A percentile compares a stretch with the other conserved stretches of the same genome.
Evolutionary conservation across 2,329 filamentous ascomycete genomes (phyloP).

Genomic region (Fusarium abutilonis): DNA sequence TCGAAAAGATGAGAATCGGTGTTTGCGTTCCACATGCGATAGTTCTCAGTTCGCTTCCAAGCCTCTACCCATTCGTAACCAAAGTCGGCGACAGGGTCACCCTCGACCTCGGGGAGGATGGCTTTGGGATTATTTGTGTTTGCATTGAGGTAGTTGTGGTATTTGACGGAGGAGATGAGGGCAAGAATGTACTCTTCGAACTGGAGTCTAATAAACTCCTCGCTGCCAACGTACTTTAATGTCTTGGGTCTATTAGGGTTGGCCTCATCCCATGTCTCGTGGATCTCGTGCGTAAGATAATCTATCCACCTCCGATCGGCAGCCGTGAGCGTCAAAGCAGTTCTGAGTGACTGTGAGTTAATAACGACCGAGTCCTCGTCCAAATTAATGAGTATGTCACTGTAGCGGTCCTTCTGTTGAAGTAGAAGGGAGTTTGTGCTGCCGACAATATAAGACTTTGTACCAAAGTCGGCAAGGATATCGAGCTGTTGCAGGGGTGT

Average conservation of each 20-base stretch:
- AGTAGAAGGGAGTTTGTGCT: constrained; percentile 95
- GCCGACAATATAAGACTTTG: constrained; percentile 96
- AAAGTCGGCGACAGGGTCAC: constrained; percentile 87
- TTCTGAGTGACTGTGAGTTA: constrained; percentile 79
- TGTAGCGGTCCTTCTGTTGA: constrained; percentile 94
- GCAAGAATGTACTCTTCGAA: constrained; percentile 97
- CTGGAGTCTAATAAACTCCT: constrained; percentile 96
- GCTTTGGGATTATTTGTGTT: constrained; percentile 75
- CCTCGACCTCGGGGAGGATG: constrained; percentile 75
- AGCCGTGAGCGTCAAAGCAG: constrained; percentile 79
- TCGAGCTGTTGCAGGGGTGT: constrained; percentile 96
- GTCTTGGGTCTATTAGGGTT: constrained; percentile 92
- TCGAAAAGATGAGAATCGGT: constrained; percentile 92
- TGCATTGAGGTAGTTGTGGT: constrained; percentile 76
- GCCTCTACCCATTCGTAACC: constrained; percentile 84
- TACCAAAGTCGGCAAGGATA: constrained; percentile 89
- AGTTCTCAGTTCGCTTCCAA: constrained; percentile 91
- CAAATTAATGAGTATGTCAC: constrained; percentile 94
- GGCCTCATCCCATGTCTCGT: constrained; percentile 94
- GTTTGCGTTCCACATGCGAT: constrained; percentile 82
- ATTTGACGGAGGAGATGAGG: constrained; percentile 88
- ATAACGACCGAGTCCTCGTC: constrained; percentile 89
- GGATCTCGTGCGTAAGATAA: constrained; percentile 89
- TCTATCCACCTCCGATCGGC: constrained; percentile 97
- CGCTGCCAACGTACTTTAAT: constrained; percentile 92